These are phyloP conservation scores for Lolium multiflorum DNA, from an alignment of 176 grass and related monocot genomes.

Conservation along the genomic window DNA sequence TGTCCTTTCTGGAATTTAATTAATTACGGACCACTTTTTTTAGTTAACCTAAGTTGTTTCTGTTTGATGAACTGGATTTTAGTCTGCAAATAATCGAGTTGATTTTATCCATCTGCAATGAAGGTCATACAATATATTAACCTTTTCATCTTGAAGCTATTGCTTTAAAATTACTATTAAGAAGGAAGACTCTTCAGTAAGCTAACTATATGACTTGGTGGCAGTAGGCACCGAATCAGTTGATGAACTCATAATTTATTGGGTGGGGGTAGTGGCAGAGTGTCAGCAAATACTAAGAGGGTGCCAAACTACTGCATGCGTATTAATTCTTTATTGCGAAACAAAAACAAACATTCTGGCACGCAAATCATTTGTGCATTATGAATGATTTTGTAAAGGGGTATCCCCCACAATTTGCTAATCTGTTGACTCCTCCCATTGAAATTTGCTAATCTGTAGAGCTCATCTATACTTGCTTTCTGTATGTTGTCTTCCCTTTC, in stretches of 20 bases:
- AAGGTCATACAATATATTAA: slow-evolving; percentile 1
- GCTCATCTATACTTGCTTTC: slow-evolving; percentile 17
- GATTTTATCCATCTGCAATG: slow-evolving; percentile 20
- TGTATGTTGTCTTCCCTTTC: neutral
- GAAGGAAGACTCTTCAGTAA: neutral
- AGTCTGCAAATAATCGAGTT: neutral
- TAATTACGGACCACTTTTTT: neutral
- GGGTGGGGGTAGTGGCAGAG: neutral
- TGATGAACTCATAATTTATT: slow-evolving; percentile 16
- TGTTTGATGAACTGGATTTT: neutral
- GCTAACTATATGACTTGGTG: neutral
- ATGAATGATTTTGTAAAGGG: neutral
- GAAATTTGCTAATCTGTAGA: neutral
- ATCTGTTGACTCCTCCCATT: neutral
- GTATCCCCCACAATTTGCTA: neutral
- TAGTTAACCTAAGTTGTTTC: slow-evolving; percentile 12
- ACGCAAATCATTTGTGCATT: neutral
- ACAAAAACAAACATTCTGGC: slow-evolving; percentile 2
- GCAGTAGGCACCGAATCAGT: neutral
- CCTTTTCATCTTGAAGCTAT: neutral
- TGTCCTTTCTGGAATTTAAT: neutral
- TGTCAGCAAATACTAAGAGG: neutral
- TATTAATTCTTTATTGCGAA: neutral
- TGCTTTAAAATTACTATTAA: slow-evolving; percentile 19
- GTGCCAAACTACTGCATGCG: neutral